Evolutionary conservation across 2,329 filamentous ascomycete species (phyloP).

Genomic region (Trichoderma breve): DNA sequence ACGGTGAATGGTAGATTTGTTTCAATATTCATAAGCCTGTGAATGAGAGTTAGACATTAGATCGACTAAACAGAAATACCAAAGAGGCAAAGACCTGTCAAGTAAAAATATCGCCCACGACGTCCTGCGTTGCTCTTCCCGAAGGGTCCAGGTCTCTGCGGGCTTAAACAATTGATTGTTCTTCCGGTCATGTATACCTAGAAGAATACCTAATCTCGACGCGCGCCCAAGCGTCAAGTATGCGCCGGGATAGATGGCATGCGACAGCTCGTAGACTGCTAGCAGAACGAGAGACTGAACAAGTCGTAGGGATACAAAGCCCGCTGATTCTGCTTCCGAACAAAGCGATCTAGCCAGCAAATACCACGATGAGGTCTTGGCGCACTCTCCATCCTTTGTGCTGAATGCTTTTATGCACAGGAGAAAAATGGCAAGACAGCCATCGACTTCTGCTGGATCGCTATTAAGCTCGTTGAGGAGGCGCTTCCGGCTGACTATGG

Average conservation of each 20-base stretch:
- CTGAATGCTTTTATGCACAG: neutral
- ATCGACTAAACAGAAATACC: neutral
- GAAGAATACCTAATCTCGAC: neutral
- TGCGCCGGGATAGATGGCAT: constrained; percentile 6
- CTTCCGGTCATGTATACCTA: constrained; percentile 1
- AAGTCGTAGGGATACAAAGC: constrained; percentile 3
- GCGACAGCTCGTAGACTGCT: neutral
- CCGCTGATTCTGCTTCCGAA: neutral
- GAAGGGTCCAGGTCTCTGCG: constrained; percentile 8
- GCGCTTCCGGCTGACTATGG: constrained; percentile 10
- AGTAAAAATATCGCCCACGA: constrained; percentile 9
- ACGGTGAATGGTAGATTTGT: neutral
- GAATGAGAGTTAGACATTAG: neutral
- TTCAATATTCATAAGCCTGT: constrained; percentile 9
- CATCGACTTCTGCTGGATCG: neutral
- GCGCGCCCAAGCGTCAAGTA: constrained; percentile 8
- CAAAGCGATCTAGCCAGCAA: neutral
- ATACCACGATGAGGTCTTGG: neutral
- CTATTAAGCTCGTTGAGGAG: constrained; percentile 2
- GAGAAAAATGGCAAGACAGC: neutral
- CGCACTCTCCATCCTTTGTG: neutral
- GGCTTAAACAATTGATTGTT: constrained; percentile 9
- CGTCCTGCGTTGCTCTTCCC: constrained; percentile 13
- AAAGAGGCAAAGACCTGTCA: neutral
- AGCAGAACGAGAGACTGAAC: constrained; percentile 2